These are phyloP conservation scores for Sporormia fimetaria DNA, from an alignment of 495 filamentous ascomycete genomes.

Conservation along the genomic window DNA sequence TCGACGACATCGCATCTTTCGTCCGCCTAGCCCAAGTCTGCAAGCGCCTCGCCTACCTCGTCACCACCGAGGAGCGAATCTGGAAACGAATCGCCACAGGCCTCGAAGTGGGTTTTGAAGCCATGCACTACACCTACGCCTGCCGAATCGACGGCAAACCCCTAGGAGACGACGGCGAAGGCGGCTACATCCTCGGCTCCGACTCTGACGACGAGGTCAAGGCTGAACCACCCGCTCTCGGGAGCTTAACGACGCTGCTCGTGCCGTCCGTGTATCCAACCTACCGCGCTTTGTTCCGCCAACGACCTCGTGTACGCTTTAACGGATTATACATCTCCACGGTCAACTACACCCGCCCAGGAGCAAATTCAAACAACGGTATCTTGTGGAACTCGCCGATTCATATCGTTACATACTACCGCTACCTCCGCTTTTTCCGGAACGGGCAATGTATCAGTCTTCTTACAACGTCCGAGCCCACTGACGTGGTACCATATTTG, in stretches of 20 bases:
- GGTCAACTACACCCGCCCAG: slow-evolving; percentile 83
- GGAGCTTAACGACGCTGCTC: slow-evolving; percentile 31
- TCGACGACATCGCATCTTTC: slow-evolving; percentile 69
- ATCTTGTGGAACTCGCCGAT: slow-evolving; percentile 70
- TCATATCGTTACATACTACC: slow-evolving; percentile 95
- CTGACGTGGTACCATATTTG: slow-evolving; percentile 66
- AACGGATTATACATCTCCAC: slow-evolving; percentile 93
- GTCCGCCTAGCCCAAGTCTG: slow-evolving; percentile 72
- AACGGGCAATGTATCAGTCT: slow-evolving; percentile 74
- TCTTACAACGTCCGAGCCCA: slow-evolving; percentile 65
- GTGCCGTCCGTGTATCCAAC: slow-evolving; percentile 34
- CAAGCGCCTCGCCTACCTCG: slow-evolving; percentile 74
- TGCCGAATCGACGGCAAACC: slow-evolving; percentile 40
- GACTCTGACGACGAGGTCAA: neutral
- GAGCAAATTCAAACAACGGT: slow-evolving; percentile 48
- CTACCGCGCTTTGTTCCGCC: slow-evolving; percentile 58
- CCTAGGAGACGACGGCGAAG: slow-evolving; percentile 22
- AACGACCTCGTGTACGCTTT: slow-evolving; percentile 78
- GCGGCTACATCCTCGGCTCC: slow-evolving; percentile 10
- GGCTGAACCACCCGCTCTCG: neutral
- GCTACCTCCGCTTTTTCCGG: slow-evolving; percentile 88
- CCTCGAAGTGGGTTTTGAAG: slow-evolving; percentile 60
- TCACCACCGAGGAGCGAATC: slow-evolving; percentile 73
- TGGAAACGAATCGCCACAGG: slow-evolving; percentile 71
- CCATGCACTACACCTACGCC: slow-evolving; percentile 75